phyloP scores from a whole-genome alignment of 768 basidiomycete genomes.

The Dendrothele bispora region DNA sequence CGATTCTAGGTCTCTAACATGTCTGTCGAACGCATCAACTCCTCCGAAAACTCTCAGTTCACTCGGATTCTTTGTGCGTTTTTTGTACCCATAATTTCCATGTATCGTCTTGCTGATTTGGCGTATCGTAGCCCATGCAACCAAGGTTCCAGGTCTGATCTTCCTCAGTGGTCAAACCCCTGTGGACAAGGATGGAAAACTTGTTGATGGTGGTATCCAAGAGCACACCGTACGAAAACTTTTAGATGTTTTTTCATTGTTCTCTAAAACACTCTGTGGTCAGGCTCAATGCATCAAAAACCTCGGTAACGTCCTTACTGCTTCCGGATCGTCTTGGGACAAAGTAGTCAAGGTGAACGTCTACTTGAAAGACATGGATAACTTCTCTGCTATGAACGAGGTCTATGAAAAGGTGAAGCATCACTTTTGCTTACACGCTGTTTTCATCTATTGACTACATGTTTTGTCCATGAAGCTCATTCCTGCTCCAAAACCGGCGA shows the following conservation, averaged over 20 bases:
- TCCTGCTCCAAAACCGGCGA: constrained; percentile 63
- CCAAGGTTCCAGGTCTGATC: constrained; percentile 56
- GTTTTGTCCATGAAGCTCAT: constrained; percentile 31
- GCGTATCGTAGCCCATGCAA: constrained; percentile 46
- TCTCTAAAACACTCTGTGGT: background rate
- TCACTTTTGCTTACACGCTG: background rate
- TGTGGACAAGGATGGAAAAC: constrained; percentile 42
- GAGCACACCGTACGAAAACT: constrained; percentile 52
- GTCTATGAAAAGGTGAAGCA: constrained; percentile 52
- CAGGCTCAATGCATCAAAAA: constrained; percentile 60
- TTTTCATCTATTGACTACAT: background rate
- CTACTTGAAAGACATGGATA: constrained; percentile 60
- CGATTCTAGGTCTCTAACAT: constrained; percentile 38
- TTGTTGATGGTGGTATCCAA: constrained; percentile 53
- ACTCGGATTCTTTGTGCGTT: constrained; percentile 50
- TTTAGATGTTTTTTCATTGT: background rate
- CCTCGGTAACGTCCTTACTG: constrained; percentile 50
- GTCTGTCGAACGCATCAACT: constrained; percentile 57
- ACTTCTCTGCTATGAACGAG: constrained; percentile 58
- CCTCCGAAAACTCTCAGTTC: constrained; percentile 41
- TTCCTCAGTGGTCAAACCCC: constrained; percentile 66
- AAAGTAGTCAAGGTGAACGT: constrained; percentile 59
- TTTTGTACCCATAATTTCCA: constrained; percentile 5
- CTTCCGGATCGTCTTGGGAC: constrained; percentile 60
- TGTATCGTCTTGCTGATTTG: background rate